phyloP scores from a whole-genome alignment of 2,329 filamentous ascomycete genomes.

The Fusarium pseudocircinatum region DNA sequence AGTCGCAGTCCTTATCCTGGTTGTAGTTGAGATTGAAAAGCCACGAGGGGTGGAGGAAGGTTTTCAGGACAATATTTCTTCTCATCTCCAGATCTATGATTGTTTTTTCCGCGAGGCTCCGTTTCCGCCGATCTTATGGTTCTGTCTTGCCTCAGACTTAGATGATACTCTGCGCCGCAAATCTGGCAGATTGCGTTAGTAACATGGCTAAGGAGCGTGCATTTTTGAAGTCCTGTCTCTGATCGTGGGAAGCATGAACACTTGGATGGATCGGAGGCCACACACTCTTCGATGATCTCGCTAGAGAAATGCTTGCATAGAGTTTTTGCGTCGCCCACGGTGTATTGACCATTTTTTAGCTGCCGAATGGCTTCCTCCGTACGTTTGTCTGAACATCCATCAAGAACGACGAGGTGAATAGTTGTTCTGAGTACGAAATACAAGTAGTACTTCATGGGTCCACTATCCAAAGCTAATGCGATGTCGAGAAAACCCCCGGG shows the following conservation, averaged over 20 bases:
- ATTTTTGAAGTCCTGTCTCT: neutral
- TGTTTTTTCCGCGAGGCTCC: neutral
- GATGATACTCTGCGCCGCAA: neutral
- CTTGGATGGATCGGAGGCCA: neutral
- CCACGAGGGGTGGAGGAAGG: neutral
- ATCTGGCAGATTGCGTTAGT: neutral
- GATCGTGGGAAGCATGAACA: neutral
- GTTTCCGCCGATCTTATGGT: neutral
- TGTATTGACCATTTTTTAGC: neutral
- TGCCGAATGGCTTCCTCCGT: neutral
- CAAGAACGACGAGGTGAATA: neutral
- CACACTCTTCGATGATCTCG: neutral
- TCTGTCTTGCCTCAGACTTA: neutral
- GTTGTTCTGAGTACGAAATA: neutral
- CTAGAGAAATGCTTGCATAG: neutral
- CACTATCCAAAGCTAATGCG: neutral
- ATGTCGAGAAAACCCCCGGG: neutral
- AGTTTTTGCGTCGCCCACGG: neutral
- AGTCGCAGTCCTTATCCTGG: neutral
- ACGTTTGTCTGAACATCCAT: neutral
- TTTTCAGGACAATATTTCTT: fast-evolving
- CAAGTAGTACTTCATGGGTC: neutral
- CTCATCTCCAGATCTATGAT: neutral
- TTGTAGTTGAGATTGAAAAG: constrained; percentile 1
- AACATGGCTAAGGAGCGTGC: neutral